Percentiles rank a stretch among this genome's conserved stretches.
These are phyloP conservation scores for Nitzschia putrida DNA, from an alignment of 108 stramenopile genomes.

Conservation along the genomic window DNA sequence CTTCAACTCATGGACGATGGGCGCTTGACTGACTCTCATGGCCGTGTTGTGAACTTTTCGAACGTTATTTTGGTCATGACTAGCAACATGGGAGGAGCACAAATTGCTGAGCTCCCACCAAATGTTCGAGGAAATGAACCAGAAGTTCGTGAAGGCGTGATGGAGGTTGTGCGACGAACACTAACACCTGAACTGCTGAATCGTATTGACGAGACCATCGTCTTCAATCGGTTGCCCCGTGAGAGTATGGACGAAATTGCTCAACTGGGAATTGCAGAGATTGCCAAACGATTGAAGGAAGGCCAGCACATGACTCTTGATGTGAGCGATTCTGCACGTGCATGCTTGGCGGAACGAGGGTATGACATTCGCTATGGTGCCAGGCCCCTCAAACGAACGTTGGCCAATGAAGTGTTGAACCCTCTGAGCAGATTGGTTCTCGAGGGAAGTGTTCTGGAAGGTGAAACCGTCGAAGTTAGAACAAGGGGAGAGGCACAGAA, in stretches of 20 bases:
- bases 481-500: conserved; percentile 69
- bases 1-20: conserved; percentile 85
- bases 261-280: conserved; percentile 61
- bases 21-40: conserved; percentile 73
- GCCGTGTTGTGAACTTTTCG: conserved; percentile 70
- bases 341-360: conserved; percentile 68
- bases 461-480: conserved; percentile 65
- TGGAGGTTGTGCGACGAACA: conserved; percentile 64
- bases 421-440: conserved; percentile 74
- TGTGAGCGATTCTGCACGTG: conserved; percentile 54
- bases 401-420: conserved; percentile 88
- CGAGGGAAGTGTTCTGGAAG: conserved; percentile 65
- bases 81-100: conserved; percentile 73
- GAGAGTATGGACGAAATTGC: conserved; percentile 72
- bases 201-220: conserved; percentile 72
- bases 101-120: conserved; percentile 66
- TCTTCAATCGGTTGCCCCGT: conserved; percentile 75
- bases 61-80: conserved; percentile 84
- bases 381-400: conserved; percentile 87
- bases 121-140: conserved; percentile 65
- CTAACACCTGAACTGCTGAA: conserved; percentile 79
- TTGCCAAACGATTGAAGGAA: conserved; percentile 56
- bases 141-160: conserved; percentile 57
- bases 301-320: conserved; percentile 71
- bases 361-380: conserved; percentile 93